Conservation (phyloP, 495 filamentous ascomycete genomes). For the Neurospora intermedia region DNA sequence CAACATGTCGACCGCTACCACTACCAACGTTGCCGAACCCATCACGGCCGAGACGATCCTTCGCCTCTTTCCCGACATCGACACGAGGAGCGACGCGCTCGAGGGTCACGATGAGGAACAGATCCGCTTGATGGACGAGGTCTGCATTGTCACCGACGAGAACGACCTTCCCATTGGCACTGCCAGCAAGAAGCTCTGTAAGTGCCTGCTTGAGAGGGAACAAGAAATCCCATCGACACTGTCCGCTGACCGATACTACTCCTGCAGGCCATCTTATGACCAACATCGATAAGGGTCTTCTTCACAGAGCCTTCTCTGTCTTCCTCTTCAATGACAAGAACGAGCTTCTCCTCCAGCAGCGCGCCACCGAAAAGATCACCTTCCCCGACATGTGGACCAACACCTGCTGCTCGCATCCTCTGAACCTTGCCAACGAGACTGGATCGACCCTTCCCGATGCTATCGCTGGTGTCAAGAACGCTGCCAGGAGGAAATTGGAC, state of each 20-base stretch:
- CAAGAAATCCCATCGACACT: not conserved
- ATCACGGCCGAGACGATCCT: conserved; percentile 83
- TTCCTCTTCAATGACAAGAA: conserved; percentile 93
- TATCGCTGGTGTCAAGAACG: conserved; percentile 74
- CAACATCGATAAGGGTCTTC: conserved; percentile 89
- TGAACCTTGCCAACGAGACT: conserved; percentile 85
- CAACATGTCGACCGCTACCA: conserved; percentile 28
- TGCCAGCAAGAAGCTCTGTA: conserved; percentile 97
- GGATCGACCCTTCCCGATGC: conserved; percentile 73
- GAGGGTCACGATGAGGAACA: conserved; percentile 95
- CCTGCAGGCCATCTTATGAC: conserved; percentile 89
- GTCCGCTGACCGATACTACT: conserved; percentile 6
- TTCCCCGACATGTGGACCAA: conserved; percentile 99
- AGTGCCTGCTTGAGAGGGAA: conserved; percentile 20
- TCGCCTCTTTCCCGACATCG: conserved; percentile 88
- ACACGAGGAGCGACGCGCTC: conserved; percentile 66
- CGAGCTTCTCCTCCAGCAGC: conserved; percentile 87
- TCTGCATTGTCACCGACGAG: conserved; percentile 93
- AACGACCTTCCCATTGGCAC: conserved; percentile 91
- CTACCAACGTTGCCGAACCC: conserved; percentile 28
- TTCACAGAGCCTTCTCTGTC: conserved; percentile 94
- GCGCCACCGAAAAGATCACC: conserved; percentile 95
- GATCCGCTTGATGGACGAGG: conserved; percentile 96
- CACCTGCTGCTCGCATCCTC: conserved; percentile 96
- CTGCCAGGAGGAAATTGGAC: conserved; percentile 82